These are phyloP conservation scores for Cymodocea nodosa DNA, from an alignment of 116 monocot species.

Conservation along the genomic window DNA sequence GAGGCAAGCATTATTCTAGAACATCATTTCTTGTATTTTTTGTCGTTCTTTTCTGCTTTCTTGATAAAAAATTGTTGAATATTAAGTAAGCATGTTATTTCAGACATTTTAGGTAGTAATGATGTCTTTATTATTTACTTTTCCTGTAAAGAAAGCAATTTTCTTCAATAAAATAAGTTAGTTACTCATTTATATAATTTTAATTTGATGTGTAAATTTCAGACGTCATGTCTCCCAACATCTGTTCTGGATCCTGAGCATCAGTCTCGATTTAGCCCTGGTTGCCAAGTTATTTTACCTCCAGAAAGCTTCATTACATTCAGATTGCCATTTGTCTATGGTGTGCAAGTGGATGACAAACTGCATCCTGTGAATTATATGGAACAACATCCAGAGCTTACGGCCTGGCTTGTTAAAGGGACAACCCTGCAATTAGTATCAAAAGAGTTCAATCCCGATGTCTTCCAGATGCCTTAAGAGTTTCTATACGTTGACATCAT, in stretches of 20 bases:
- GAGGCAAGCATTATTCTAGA: conserved; percentile 32
- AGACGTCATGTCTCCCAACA: conserved; percentile 70
- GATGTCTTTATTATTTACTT: too few relatives aligned
- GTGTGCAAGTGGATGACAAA: conserved; percentile 44
- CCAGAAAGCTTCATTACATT: conserved; percentile 84
- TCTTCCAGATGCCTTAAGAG: not conserved
- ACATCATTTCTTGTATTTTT: not conserved
- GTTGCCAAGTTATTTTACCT: conserved; percentile 64
- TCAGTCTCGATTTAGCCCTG: conserved; percentile 56
- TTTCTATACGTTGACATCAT: not conserved
- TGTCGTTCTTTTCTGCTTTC: too few relatives aligned
- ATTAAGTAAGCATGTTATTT: too few relatives aligned
- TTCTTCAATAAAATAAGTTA: too few relatives aligned
- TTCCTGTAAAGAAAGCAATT: too few relatives aligned
- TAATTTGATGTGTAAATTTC: not conserved
- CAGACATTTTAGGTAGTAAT: too few relatives aligned
- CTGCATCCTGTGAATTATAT: conserved; percentile 46
- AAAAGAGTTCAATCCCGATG: conserved; percentile 7
- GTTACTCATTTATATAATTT: not conserved
- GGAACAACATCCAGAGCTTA: conserved; percentile 58
- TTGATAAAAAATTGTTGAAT: too few relatives aligned
- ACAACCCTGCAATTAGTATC: conserved; percentile 73
- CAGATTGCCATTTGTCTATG: conserved; percentile 93
- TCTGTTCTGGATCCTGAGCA: conserved; percentile 29
- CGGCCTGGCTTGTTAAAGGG: conserved; percentile 85